Conservation (phyloP, 805 yeast species). For the Lachancea quebecensis region DNA sequence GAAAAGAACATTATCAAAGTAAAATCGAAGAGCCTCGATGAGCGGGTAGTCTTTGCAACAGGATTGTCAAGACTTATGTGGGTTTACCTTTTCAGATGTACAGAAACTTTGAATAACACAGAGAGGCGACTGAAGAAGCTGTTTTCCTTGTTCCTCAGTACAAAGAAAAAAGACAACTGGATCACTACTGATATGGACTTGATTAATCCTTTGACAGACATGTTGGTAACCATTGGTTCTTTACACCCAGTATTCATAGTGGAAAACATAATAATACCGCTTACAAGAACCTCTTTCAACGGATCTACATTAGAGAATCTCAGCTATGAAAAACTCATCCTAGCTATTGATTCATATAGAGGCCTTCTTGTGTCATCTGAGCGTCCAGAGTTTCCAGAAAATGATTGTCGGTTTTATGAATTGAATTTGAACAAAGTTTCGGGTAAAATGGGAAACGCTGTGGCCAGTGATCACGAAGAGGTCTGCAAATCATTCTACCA, state of each 20-base stretch:
- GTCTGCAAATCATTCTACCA: slow-evolving; percentile 52
- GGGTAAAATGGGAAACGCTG: slow-evolving; percentile 26
- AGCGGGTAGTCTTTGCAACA: slow-evolving; percentile 50
- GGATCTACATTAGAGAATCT: slow-evolving; percentile 53
- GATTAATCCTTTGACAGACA: slow-evolving; percentile 60
- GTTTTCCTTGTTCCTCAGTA: slow-evolving; percentile 48
- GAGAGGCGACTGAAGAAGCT: slow-evolving; percentile 67
- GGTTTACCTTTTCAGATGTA: slow-evolving; percentile 81
- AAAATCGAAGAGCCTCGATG: slow-evolving; percentile 51
- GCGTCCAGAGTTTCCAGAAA: slow-evolving; percentile 69
- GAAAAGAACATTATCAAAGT: slow-evolving; percentile 56
- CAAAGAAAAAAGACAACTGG: slow-evolving; percentile 70
- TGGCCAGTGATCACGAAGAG: slow-evolving; percentile 55
- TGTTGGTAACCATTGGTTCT: slow-evolving; percentile 71
- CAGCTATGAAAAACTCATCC: slow-evolving; percentile 60
- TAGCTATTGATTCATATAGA: slow-evolving; percentile 66
- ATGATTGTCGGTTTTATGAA: slow-evolving; percentile 28
- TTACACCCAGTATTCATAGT: slow-evolving; percentile 72
- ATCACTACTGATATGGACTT: slow-evolving; percentile 53
- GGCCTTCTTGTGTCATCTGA: slow-evolving; percentile 62
- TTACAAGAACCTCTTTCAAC: slow-evolving; percentile 55
- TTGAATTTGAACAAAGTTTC: slow-evolving; percentile 30
- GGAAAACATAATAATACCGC: slow-evolving; percentile 69
- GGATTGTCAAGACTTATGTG: slow-evolving; percentile 73
- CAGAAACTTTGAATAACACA: slow-evolving; percentile 85